These are phyloP conservation scores for Chloroidium sp. DNA, from an alignment of 163 green algal species.

Conservation along the genomic window DNA sequence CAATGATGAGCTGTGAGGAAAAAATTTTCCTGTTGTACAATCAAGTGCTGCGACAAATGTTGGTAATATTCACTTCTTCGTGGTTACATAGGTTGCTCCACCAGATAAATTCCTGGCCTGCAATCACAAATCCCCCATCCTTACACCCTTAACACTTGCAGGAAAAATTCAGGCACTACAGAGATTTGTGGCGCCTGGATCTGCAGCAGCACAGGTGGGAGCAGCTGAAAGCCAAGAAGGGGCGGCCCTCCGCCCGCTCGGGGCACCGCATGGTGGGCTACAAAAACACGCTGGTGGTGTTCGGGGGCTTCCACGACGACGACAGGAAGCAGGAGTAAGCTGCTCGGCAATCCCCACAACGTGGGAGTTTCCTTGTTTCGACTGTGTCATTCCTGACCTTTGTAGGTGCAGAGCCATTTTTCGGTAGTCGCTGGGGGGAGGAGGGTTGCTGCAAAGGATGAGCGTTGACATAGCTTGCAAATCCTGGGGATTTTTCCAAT, in stretches of 20 bases:
- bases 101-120: background rate
- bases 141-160: background rate
- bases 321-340: constrained; percentile 16
- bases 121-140: background rate
- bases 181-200: constrained; percentile 91
- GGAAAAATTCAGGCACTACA: constrained; percentile 52
- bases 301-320: constrained; percentile 95
- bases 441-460: too few species aligned
- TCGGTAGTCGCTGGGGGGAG: too few species aligned
- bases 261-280: constrained; percentile 83
- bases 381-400: background rate
- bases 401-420: background rate
- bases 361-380: background rate
- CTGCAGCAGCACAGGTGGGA: constrained; percentile 82
- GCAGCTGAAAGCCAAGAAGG: constrained; percentile 57
- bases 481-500: too few species aligned
- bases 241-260: constrained; percentile 67
- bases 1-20: too few species aligned
- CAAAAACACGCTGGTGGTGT: constrained; percentile 64
- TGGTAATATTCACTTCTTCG: background rate
- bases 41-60: too few species aligned
- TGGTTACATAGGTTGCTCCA: too few species aligned
- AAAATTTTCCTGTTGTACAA: too few species aligned
- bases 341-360: background rate
- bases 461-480: too few species aligned